These are phyloP conservation scores for Huntiella savannae DNA, from an alignment of 2,329 filamentous ascomycete genomes.

Conservation along the genomic window DNA sequence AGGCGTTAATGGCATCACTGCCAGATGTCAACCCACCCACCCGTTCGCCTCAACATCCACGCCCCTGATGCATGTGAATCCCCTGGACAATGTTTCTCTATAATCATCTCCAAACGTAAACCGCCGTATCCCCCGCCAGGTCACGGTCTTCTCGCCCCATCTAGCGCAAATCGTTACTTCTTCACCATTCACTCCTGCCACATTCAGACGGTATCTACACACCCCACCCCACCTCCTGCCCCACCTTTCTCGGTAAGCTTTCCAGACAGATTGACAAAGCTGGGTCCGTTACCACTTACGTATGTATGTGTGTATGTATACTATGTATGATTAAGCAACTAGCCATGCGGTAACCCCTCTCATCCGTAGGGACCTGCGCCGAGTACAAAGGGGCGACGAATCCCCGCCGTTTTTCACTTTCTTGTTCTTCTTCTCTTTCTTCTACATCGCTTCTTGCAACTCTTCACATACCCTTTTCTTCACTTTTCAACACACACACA, in stretches of 20 bases:
- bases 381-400: neutral
- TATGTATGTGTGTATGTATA: too few species aligned
- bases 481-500: slow-evolving; percentile 2
- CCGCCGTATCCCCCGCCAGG: too few species aligned
- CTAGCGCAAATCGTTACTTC: neutral
- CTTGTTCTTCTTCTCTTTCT: neutral
- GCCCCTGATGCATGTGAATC: too few species aligned
- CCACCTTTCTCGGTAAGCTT: slow-evolving; percentile 1
- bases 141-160: too few species aligned
- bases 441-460: neutral
- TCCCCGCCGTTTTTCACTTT: neutral
- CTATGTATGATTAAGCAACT: neutral
- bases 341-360: neutral
- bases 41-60: too few species aligned
- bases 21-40: too few species aligned
- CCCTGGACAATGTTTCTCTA: too few species aligned
- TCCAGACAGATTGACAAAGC: neutral
- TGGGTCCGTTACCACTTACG: too few species aligned
- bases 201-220: too few species aligned
- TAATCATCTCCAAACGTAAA: too few species aligned
- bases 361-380: neutral
- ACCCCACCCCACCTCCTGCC: neutral
- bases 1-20: too few species aligned
- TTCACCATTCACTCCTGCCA: too few species aligned
- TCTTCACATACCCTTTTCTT: neutral